Conservation (phyloP, 2,329 filamentous ascomycete species). For the Calonectria henricotiae region DNA sequence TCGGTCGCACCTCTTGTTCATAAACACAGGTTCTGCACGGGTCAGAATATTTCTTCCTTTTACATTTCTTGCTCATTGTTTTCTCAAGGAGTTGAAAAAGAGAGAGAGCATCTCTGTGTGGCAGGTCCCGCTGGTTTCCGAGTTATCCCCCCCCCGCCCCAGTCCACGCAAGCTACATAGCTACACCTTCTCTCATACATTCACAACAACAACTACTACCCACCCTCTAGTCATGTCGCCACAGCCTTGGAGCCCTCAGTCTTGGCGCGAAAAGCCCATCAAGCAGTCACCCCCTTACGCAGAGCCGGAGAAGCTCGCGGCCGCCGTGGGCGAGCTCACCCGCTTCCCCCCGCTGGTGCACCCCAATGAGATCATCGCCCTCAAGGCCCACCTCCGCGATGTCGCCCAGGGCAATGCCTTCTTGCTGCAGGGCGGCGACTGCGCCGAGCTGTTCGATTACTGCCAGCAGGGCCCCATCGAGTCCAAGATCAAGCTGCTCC, state of each 20-base stretch:
- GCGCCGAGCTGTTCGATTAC: slow-evolving; percentile 97
- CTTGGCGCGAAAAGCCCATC: slow-evolving; percentile 85
- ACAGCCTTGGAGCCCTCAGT: slow-evolving; percentile 72
- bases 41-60: background rate
- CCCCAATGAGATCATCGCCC: slow-evolving; percentile 83
- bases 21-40: slow-evolving; percentile 1
- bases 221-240: slow-evolving; percentile 7
- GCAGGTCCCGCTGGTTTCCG: slow-evolving; percentile 7
- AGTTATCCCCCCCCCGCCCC: slow-evolving; percentile 1
- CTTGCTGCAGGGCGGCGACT: slow-evolving; percentile 95
- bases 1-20: slow-evolving; percentile 1
- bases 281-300: slow-evolving; percentile 83
- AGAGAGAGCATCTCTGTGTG: slow-evolving; percentile 11
- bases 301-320: slow-evolving; percentile 72
- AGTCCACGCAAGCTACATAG: background rate
- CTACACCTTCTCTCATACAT: background rate
- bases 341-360: slow-evolving; percentile 85
- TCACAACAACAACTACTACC: slow-evolving; percentile 38
- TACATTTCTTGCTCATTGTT: background rate
- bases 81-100: background rate
- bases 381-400: slow-evolving; percentile 85
- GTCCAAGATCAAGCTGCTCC: slow-evolving; percentile 94
- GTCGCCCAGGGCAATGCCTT: slow-evolving; percentile 94
- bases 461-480: slow-evolving; percentile 92
- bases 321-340: slow-evolving; percentile 76